Conservation (phyloP, 228 moss, liverwort and hornwort genomes). For the Sphagnum magellanicum region DNA sequence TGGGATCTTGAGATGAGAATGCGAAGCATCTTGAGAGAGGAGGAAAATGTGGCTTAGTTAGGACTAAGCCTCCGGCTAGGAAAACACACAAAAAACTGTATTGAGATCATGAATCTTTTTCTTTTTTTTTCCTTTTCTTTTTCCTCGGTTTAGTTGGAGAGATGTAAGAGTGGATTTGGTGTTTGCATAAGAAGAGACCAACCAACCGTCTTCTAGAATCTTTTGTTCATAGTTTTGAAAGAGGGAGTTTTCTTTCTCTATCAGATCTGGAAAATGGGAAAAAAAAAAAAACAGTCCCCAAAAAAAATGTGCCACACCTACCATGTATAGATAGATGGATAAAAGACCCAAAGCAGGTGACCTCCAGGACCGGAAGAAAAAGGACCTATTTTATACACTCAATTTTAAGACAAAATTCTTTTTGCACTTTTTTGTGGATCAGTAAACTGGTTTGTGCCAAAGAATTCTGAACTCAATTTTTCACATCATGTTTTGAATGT, state of each 20-base stretch:
- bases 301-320: conserved; percentile 6
- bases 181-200: conserved; percentile 10
- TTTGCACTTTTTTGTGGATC: conserved; percentile 16
- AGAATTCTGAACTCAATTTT: neutral
- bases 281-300: no score
- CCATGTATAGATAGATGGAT: conserved; percentile 19
- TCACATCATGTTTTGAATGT: neutral
- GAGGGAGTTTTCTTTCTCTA: conserved; percentile 19
- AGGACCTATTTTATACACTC: conserved; percentile 4
- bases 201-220: neutral
- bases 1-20: no score
- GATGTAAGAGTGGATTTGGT: conserved; percentile 29
- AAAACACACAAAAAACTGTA: conserved; percentile 28
- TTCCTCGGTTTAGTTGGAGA: conserved; percentile 3
- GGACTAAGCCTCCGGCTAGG: conserved; percentile 24
- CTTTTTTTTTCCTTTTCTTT: neutral
- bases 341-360: conserved; percentile 10
- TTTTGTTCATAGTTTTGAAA: conserved; percentile 12
- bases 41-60: conserved; percentile 12
- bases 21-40: no score
- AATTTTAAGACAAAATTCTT: conserved; percentile 17
- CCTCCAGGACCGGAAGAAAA: conserved; percentile 17
- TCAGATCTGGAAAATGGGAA: conserved; percentile 17
- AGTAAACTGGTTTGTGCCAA: conserved; percentile 27
- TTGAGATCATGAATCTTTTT: conserved; percentile 11